Base-by-base conservation (phyloP, 108 stramenopile genomes). In the Skeletonema menzelii region DNA sequence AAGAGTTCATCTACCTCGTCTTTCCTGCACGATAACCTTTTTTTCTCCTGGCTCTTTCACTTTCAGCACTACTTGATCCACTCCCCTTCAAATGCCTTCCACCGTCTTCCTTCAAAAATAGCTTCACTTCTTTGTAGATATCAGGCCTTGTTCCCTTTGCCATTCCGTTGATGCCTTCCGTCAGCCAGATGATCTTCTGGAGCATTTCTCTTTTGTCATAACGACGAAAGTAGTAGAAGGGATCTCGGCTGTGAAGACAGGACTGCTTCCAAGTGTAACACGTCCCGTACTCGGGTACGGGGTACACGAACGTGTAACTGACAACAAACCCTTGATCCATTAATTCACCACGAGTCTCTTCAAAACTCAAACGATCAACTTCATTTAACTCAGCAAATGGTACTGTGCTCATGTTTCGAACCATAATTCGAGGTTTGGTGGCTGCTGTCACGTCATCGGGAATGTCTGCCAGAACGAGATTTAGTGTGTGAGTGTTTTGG, bases 171-270 rank as follows among this genome's bases (percentile, higher is more conserved):
- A 53, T 53, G 49, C 49, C 49, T 53, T 53, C 15, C 0, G 22
- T 53, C 22, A 53, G n/a, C 49, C 49, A 53, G 2, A 22, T 22
- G 8, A 53, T 22, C 49, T 53, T 53, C 49, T 53, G 20, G 1
- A 53, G 49, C 19, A 53, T 53, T 22, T 53, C 49, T 53, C 3
- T 10, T 22, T 53, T 53, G 6, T 53, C 49, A n/a, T 53, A 53
- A 0, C 49, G 49, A 53, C 49, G 49, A 53, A 53, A 53, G 49
- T 53, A 53, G 49, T 53, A 53, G 24, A 53, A 53, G 20, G 49
- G 49, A 22, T 53, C 49, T 22, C 49, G 5, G 22, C 49, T 53
- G 22, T 53, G 49, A 22, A 53, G 22, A 24, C 49, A 53, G 0
- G 19, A 53, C 20, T 53, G 49, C 8, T 8, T 22, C 22, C 20